Evolutionary conservation across 1,139 yeast genomes (phyloP), one percentile per base, ranked within the genome.

Genomic region (Yamadazyma atlantica): DNA sequence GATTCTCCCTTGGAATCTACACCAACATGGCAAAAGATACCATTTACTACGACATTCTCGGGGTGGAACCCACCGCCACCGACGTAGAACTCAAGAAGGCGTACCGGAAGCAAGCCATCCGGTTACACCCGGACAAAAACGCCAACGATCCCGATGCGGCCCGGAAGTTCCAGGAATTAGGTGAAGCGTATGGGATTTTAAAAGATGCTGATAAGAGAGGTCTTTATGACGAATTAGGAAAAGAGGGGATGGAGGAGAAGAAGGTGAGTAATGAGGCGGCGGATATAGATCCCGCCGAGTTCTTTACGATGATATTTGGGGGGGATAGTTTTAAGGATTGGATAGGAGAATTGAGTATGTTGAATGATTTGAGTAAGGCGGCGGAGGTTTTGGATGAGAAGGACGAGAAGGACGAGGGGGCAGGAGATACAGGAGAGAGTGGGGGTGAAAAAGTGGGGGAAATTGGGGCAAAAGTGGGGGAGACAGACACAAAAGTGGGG

Each of bases 11-110:
- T n/a, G n/a, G n/a, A n/a, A n/a, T n/a, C n/a, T n/a, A n/a, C n/a
- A n/a, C n/a, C n/a, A n/a, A n/a, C n/a, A 89, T 88, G 96, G 97
- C 86, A 13, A 92, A 85, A 45, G 98, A 92, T 54, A 87, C 96
- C 0, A 75, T 78, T 19, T 92, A 89, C 63, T 92, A 92, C 68
- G 97, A 92, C 54, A 62, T 81, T 26, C 70, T 90, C 50, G 96
- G 94, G 36, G 95, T 90, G 30, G 64, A 84, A 12, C 80, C 85
- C 34, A 75, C 75, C 36, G 97, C 97, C 28, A 69, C 79, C 21
- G 96, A 86, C 35, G 66, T 75, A 26, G 95, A 90, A 64, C 80
- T 92, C 65, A 92, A 90, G 65, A 92, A 92, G 65, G 97, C 97
- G 3, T 92, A 92, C 73, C 80, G 97, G 69, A 80, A 86, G 54